Evolutionary conservation across 1,284 basidiomycete species (phyloP), one percentile per base, ranked within the genome.

Genomic region (Ustilago tritici): DNA sequence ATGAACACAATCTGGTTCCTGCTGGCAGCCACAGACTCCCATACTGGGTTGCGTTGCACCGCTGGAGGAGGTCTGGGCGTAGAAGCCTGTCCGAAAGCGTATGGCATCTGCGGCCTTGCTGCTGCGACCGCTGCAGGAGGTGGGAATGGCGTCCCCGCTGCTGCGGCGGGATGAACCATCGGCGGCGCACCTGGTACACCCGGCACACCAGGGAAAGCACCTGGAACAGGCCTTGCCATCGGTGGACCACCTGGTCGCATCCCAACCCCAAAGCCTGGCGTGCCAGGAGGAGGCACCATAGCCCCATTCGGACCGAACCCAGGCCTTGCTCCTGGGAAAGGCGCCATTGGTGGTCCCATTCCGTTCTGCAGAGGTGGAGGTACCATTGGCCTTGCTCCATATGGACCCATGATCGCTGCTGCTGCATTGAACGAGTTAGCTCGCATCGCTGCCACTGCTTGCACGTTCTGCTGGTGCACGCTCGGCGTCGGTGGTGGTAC

Each of bases 401-500:
- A 70, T 0, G 67, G 59, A 31, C 67, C 76, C 53, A 70, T 63
- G 55, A 74, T 74, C n/a, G 75, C 70, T 19, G 70, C 63, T 36
- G 75, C 70, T n/a, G 70, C 63, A 41, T 68, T 70, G 61, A 73
- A 70, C 61, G 70, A 64, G 63, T 67, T 69, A 63, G 61, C 69
- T 15, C 70, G 75, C 75, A 77, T 72, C 38, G 70, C 75, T 46
- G 75, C 76, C 58, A 67, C 61, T 31, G 70, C 67, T 50, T 70
- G 70, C 2, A 65, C 71, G 19, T 70, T 70, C 65, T 74, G 76
- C 71, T 78, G 71, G 36, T 62, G 68, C 36, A 71, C 59, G 53
- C 61, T 65, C 40, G 75, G n/a, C 23, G 84, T 77, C 10, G 95
- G 94, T 1, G 95, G 92, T 0, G 95, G 95, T 8, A 93, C 93